A percentile compares a stretch with the other conserved stretches of the same genome.
phyloP scores from a whole-genome alignment of 2,329 filamentous ascomycete species.

The Aspergillus pseudoglaucus region DNA sequence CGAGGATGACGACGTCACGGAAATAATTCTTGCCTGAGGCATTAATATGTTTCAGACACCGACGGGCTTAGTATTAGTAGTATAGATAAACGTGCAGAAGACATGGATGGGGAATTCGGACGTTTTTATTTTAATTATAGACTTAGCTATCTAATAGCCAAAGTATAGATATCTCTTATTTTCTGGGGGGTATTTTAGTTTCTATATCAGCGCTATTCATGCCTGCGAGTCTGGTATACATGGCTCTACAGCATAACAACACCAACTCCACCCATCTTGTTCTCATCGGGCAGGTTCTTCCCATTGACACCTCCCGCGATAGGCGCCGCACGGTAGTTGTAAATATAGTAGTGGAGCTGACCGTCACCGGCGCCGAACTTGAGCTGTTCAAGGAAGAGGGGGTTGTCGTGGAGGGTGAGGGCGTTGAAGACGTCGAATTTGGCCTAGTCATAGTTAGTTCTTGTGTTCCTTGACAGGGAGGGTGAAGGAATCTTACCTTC shows the following conservation, averaged over 20 bases:
- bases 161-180: too few species aligned
- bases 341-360: conserved; percentile 92
- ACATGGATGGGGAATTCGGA: neutral
- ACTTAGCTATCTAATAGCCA: neutral
- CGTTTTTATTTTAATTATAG: neutral
- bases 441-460: conserved; percentile 34
- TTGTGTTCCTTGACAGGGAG: neutral
- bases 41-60: neutral
- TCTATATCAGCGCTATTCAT: too few species aligned
- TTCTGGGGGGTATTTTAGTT: too few species aligned
- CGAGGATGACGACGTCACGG: conserved; percentile 11
- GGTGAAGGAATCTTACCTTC: conserved; percentile 40
- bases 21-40: conserved; percentile 2
- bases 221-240: neutral
- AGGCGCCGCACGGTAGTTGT: conserved; percentile 88
- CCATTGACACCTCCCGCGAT: conserved; percentile 78
- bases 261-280: conserved; percentile 76
- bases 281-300: conserved; percentile 69
- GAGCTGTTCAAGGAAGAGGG: conserved; percentile 83
- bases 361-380: conserved; percentile 94
- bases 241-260: conserved; percentile 66
- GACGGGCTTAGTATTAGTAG: neutral
- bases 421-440: conserved; percentile 97
- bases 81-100: too few species aligned
- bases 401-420: conserved; percentile 87